These are phyloP conservation scores for Scedosporium dehoogii DNA, from an alignment of 2,329 filamentous ascomycete genomes.

Conservation along the genomic window DNA sequence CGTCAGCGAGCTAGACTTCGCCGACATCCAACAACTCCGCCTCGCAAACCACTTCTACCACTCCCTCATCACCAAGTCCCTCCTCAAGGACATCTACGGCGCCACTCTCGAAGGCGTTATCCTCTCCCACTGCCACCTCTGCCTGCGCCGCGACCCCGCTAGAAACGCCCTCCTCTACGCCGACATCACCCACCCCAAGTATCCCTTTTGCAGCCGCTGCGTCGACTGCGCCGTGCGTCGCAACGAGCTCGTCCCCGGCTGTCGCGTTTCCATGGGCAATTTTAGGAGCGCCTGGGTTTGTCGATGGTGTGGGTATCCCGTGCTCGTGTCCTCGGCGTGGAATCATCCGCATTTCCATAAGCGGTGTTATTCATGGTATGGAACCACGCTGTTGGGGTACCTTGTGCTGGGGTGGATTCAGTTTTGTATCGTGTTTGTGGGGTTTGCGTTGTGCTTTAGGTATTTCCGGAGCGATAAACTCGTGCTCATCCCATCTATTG, in stretches of 20 bases:
- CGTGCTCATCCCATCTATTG: slow-evolving; percentile 24
- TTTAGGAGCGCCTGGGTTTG: slow-evolving; percentile 26
- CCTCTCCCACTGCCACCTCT: slow-evolving; percentile 29
- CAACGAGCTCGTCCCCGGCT: slow-evolving; percentile 25
- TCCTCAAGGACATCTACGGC: slow-evolving; percentile 23
- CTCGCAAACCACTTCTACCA: slow-evolving; percentile 28
- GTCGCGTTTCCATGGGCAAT: slow-evolving; percentile 26
- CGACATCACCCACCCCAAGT: slow-evolving; percentile 18
- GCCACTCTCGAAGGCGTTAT: slow-evolving; percentile 17
- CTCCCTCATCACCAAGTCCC: slow-evolving; percentile 21
- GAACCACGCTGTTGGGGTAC: slow-evolving; percentile 24
- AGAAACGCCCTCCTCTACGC: slow-evolving; percentile 23
- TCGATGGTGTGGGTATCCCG: slow-evolving; percentile 33
- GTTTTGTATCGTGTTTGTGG: slow-evolving; percentile 23
- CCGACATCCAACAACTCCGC: slow-evolving; percentile 31
- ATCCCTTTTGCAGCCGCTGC: slow-evolving; percentile 29
- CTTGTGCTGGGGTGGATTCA: slow-evolving; percentile 28
- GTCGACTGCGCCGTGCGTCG: slow-evolving; percentile 25
- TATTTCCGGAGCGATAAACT: slow-evolving; percentile 21
- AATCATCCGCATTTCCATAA: slow-evolving; percentile 30
- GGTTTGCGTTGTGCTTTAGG: slow-evolving; percentile 26
- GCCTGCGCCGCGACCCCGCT: slow-evolving; percentile 23
- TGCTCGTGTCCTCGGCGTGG: slow-evolving; percentile 19
- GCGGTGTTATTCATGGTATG: slow-evolving; percentile 27
- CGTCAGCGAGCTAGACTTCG: slow-evolving; percentile 29